Conservation (phyloP, 352 stramenopile genomes). For the Thalassiosira mediterranea region DNA sequence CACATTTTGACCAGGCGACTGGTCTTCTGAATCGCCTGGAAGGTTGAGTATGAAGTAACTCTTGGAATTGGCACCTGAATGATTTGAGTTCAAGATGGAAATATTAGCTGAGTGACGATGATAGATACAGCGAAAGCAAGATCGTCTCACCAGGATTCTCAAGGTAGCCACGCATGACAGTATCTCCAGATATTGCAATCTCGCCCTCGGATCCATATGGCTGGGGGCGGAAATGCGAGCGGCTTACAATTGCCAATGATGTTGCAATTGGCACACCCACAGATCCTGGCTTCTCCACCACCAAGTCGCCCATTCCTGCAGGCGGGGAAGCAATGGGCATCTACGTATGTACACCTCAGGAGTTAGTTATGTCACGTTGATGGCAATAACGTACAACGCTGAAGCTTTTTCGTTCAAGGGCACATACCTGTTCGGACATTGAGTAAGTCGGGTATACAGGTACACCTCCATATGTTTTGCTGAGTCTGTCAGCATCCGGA, state of each 20-base stretch:
- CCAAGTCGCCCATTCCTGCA: constrained; percentile 6
- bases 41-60: too few relatives aligned
- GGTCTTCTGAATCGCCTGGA: too few relatives aligned
- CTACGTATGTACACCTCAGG: too few relatives aligned
- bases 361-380: too few relatives aligned
- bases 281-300: constrained; percentile 21
- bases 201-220: constrained; percentile 20
- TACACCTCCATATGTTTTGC: constrained; percentile 9
- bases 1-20: too few relatives aligned
- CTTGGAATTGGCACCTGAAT: too few relatives aligned
- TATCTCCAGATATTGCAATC: constrained; percentile 33
- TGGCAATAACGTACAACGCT: too few relatives aligned
- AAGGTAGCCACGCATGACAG: constrained; percentile 20
- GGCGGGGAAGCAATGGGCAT: constrained; percentile 31
- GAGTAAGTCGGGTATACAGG: constrained; percentile 31
- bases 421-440: constrained; percentile 38
- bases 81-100: too few relatives aligned
- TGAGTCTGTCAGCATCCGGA: constrained; percentile 16
- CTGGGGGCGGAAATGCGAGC: constrained; percentile 16
- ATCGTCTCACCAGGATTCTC: too few relatives aligned
- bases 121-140: too few relatives aligned
- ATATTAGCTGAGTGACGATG: too few relatives aligned
- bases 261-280: constrained; percentile 27
- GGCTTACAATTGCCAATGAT: constrained; percentile 30
- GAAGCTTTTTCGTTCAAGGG: too few relatives aligned